Evolutionary conservation across 192 early-diverging fungal genomes (phyloP).

Genomic region (Phycomyces nitens): DNA sequence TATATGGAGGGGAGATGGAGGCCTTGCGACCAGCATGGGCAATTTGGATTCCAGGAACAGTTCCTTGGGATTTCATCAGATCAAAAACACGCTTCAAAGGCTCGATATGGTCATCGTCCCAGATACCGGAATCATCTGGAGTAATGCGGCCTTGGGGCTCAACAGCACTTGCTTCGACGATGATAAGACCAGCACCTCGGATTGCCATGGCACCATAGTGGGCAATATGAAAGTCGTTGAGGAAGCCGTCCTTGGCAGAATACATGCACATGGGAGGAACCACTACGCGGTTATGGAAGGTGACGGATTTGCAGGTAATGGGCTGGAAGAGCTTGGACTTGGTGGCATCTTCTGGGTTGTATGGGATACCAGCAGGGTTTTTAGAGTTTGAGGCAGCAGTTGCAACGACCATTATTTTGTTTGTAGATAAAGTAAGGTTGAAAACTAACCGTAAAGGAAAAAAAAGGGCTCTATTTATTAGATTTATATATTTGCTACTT

Average conservation of each 20-base stretch:
- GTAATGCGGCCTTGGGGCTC: conserved; percentile 68
- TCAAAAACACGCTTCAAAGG: conserved; percentile 56
- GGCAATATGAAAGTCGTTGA: conserved; percentile 62
- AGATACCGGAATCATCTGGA: conserved; percentile 76
- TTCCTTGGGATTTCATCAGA: conserved; percentile 58
- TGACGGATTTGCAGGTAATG: conserved; percentile 58
- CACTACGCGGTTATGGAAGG: conserved; percentile 72
- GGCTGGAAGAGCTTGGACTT: conserved; percentile 61
- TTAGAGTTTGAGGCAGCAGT: neutral
- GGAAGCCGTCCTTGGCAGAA: conserved; percentile 61
- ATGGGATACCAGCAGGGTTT: conserved; percentile 5
- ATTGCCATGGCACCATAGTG: conserved; percentile 67
- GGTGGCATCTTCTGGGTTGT: conserved; percentile 5
- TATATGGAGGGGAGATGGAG: conserved; percentile 1
- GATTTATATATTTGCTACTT: too few species aligned
- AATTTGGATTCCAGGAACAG: conserved; percentile 68
- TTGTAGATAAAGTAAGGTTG: too few species aligned
- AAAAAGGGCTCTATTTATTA: too few species aligned
- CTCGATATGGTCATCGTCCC: conserved; percentile 73
- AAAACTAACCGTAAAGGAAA: too few species aligned
- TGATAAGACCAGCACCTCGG: conserved; percentile 75
- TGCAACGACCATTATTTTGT: conserved; percentile 5
- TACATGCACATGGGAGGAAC: conserved; percentile 88
- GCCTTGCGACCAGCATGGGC: conserved; percentile 82
- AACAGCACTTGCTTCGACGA: conserved; percentile 77